Evolutionary conservation across 805 yeast genomes (phyloP), one percentile per base, ranked within the genome.

Genomic region (Pichia occidentalis): DNA sequence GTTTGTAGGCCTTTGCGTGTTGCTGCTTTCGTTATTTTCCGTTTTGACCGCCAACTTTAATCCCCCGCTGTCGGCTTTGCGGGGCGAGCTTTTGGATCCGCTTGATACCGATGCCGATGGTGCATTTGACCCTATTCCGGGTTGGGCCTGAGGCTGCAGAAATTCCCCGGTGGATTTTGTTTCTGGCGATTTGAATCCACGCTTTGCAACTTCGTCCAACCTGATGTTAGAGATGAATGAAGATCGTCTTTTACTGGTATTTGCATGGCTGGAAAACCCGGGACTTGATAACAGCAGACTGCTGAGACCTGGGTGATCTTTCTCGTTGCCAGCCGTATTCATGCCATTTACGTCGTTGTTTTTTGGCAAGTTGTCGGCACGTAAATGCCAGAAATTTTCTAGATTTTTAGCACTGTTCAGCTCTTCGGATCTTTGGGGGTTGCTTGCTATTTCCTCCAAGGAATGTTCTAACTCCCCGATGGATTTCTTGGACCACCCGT

Each of bases 401-500:
- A 50, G 46, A 31, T 32, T 42, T 34, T 21, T 53, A 29, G 30
- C 40, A 37, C 29, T 47, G 43, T 34, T 41, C 32, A n/a, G 36
- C 32, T 5, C 45, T 30, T 31, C 45, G 32, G 36, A 38, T 13
- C 37, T 43, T 30, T 30, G 44, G 27, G 28, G 50, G 35, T 36
- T 47, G 37, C 29, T 24, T 11, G 46, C 42, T 10, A 52, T 50
- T 14, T 42, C 46, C 20, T 48, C 52, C 10, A 57, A 39, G 16
- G 52, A 51, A 30, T 54, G 45, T 34, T 53, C 60, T 12, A 58
- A 43, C 37, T 59, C 63, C 6, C 43, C 45, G 12, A 59, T 52
- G 7, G 58, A 49, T 29, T 51, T 51, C 17, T 47, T 44, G 7
- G 57, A 54, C 61, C 62, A 59, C 3, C 65, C 65, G 42, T 62